Evolutionary conservation across 2,329 filamentous ascomycete genomes (phyloP).

Genomic region (Pseudocercospora fuligena): DNA sequence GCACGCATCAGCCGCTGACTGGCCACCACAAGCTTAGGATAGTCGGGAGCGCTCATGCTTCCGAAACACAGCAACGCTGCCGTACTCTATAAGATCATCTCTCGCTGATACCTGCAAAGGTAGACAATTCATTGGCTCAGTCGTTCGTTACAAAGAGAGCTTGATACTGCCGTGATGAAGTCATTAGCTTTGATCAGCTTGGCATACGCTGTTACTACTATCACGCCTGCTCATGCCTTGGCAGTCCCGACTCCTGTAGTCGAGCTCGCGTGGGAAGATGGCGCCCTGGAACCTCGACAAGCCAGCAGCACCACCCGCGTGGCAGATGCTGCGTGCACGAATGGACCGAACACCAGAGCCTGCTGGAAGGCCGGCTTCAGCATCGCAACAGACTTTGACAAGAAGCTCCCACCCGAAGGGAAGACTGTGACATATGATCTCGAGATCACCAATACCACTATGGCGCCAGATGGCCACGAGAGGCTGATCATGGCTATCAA

Average conservation of each 20-base stretch:
- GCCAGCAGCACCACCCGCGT: conserved; percentile 3
- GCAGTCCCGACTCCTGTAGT: conserved; percentile 15
- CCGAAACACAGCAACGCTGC: background rate
- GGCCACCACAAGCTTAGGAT: background rate
- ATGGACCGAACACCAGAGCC: conserved; percentile 45
- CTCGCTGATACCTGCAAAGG: background rate
- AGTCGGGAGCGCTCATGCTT: background rate
- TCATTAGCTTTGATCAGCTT: conserved; percentile 9
- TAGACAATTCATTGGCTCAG: background rate
- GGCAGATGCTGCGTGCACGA: conserved; percentile 42
- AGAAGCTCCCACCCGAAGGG: conserved; percentile 49
- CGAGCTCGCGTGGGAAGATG: conserved; percentile 1
- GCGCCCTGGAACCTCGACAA: background rate
- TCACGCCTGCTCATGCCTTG: conserved; percentile 14
- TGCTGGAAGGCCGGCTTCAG: conserved; percentile 52
- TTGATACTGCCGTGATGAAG: conserved; percentile 6
- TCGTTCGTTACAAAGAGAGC: background rate
- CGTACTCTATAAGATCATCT: background rate
- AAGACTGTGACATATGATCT: conserved; percentile 42
- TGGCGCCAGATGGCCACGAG: conserved; percentile 44
- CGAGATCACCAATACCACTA: conserved; percentile 43
- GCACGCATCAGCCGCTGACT: background rate
- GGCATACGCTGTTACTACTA: conserved; percentile 2
- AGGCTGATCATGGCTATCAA: conserved; percentile 59
- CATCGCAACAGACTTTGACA: conserved; percentile 52